Evolutionary conservation across 1,284 basidiomycete genomes (phyloP), one percentile per base, ranked within the genome.

Genomic region (Amylostereum areolatum): DNA sequence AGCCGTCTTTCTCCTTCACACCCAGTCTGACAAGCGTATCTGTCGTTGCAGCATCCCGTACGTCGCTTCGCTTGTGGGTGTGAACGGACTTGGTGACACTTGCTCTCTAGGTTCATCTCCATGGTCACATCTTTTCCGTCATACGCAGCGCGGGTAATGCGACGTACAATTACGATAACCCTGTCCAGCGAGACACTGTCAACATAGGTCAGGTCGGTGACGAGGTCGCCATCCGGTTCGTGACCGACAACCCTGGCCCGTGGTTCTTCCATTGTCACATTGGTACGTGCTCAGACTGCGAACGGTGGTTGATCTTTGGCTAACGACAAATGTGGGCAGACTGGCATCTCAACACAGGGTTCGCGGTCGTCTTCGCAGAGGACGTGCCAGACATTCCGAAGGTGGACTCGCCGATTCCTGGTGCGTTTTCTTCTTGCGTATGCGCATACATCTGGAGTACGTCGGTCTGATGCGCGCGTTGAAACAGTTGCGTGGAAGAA

Each of bases 261-360:
- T 75, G 74, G 73, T 64, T 75, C 55, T 56, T 75, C 29, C 72
- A 75, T 57, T 73, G 73, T 55, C 72, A 75, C 49, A 70, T 74
- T 43, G 41, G 41, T 43, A 25, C 28, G 41, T 27, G 11, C n/a
- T n/a, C n/a, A n/a, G n/a, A 28, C 25, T 27, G 10, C n/a, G 25
- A 24, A 28, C 30, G 6, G 7, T 11, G 25, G 7, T 11, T 28
- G 41, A 28, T 6, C 41, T 27, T 24, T 29, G 25, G 9, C 39
- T 43, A 18, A 24, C 41, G 11, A 5, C 4, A 28, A 6, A 43
- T 10, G 25, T 28, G 30, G 11, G 11, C 6, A 43, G 72, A 74
- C 48, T 74, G 67, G 67, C 72, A 74, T 61, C 58, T 74, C 12
- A 63, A 64, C 49, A 57, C 65, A 43, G 69, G 71, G 27, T 62